Evolutionary conservation across 2,329 filamentous ascomycete species (phyloP).

Genomic region (Hypoxylon sp.): DNA sequence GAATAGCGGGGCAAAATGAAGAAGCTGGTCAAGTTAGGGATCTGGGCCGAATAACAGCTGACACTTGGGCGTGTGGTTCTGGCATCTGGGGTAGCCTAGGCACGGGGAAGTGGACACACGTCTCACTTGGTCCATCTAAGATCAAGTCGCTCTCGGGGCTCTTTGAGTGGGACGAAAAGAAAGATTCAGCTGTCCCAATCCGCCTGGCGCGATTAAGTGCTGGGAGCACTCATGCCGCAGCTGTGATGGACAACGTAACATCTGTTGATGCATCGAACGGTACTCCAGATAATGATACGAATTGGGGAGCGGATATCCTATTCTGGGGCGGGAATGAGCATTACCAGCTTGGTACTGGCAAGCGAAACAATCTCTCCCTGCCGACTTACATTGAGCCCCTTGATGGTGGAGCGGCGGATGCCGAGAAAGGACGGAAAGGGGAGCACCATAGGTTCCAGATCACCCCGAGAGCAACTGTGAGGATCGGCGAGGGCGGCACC

Average conservation of each 20-base stretch:
- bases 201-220: slow-evolving; percentile 79
- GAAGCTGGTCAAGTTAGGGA: slow-evolving; percentile 58
- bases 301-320: slow-evolving; percentile 89
- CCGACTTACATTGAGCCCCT: slow-evolving; percentile 85
- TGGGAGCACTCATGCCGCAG: slow-evolving; percentile 84
- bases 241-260: slow-evolving; percentile 86
- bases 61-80: slow-evolving; percentile 89
- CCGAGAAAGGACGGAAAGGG: slow-evolving; percentile 69
- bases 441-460: slow-evolving; percentile 84
- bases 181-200: slow-evolving; percentile 80
- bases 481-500: slow-evolving; percentile 69
- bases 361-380: slow-evolving; percentile 81
- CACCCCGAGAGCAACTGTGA: slow-evolving; percentile 80
- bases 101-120: slow-evolving; percentile 90
- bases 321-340: slow-evolving; percentile 97
- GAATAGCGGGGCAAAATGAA: slow-evolving; percentile 61
- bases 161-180: slow-evolving; percentile 86
- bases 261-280: slow-evolving; percentile 69
- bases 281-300: slow-evolving; percentile 77
- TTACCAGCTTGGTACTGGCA: slow-evolving; percentile 93
- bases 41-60: slow-evolving; percentile 73
- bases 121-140: slow-evolving; percentile 82
- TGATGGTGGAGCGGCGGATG: slow-evolving; percentile 72
- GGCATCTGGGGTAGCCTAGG: slow-evolving; percentile 88
- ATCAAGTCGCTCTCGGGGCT: slow-evolving; percentile 87